Percentiles rank a stretch among this genome's conserved stretches.
These are phyloP conservation scores for Pueraria montana DNA, from an alignment of 306 rosid genomes.

Conservation along the genomic window DNA sequence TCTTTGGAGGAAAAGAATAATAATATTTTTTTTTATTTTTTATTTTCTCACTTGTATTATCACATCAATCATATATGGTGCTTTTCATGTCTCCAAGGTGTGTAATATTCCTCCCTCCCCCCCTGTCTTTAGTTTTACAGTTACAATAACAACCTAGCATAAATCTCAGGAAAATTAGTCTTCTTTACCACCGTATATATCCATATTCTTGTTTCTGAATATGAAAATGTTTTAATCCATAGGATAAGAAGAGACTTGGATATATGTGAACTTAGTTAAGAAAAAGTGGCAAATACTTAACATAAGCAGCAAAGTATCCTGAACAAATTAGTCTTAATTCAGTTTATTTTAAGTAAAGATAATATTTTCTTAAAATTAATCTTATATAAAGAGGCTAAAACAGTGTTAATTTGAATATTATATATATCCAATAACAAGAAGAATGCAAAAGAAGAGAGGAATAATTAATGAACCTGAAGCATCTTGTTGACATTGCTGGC, in stretches of 20 bases:
- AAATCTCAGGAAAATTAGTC: not conserved
- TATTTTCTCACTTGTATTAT: not conserved
- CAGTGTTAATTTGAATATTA: too few species aligned
- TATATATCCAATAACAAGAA: not conserved
- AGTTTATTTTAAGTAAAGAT: too few species aligned
- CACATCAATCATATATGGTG: not conserved
- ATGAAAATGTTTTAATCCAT: not conserved
- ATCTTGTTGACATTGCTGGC: slow-evolving; percentile 94
- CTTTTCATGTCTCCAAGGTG: not conserved
- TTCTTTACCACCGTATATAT: not conserved
- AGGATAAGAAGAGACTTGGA: not conserved
- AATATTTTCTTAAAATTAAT: too few species aligned
- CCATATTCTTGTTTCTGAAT: not conserved
- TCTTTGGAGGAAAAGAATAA: not conserved
- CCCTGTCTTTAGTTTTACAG: too few species aligned
- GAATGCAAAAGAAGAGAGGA: not conserved
- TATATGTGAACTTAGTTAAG: not conserved
- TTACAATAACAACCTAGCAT: not conserved
- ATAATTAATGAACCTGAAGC: slow-evolving; percentile 66
- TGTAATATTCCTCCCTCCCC: too few species aligned
- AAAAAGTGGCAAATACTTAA: too few species aligned
- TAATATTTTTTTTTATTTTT: too few species aligned
- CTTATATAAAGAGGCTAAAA: too few species aligned
- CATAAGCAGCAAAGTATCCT: too few species aligned
- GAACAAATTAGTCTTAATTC: too few species aligned